Conservation (phyloP, 495 filamentous ascomycete genomes). For the Neurospora sp. region DNA sequence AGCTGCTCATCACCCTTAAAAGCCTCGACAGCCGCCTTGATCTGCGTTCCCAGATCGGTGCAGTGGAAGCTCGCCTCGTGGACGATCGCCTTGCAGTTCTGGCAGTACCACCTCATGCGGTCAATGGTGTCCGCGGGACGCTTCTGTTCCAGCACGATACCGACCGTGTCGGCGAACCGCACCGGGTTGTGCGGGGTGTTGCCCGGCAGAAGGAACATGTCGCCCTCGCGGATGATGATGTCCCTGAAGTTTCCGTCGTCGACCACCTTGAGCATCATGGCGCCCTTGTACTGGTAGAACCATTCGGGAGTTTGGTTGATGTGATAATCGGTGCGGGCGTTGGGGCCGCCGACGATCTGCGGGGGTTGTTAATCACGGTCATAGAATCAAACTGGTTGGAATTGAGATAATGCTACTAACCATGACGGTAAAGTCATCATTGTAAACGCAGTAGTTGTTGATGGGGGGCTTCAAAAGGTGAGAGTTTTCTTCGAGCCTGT, state of each 20-base stretch:
- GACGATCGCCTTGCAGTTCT: constrained; percentile 58
- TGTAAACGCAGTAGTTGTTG: constrained; percentile 95
- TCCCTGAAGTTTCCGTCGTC: constrained; percentile 61
- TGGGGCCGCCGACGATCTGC: constrained; percentile 91
- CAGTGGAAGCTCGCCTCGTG: constrained; percentile 83
- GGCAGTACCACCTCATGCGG: constrained; percentile 85
- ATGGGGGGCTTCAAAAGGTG: constrained; percentile 91
- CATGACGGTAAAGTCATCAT: constrained; percentile 71
- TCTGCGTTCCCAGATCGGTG: constrained; percentile 90
- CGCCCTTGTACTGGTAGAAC: constrained; percentile 93
- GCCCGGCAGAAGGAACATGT: constrained; percentile 84
- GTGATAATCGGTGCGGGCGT: constrained; percentile 95
- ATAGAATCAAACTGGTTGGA: neutral
- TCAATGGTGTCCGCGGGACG: constrained; percentile 62
- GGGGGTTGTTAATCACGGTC: neutral
- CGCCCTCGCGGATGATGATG: constrained; percentile 82
- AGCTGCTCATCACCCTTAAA: constrained; percentile 63
- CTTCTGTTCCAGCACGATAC: constrained; percentile 83
- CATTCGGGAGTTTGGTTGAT: constrained; percentile 95
- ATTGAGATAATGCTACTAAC: constrained; percentile 22
- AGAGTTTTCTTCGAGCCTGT: constrained; percentile 83
- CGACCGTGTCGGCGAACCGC: constrained; percentile 55
- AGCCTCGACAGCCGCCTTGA: constrained; percentile 81
- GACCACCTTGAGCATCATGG: constrained; percentile 90
- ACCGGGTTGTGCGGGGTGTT: constrained; percentile 81